Conservation (phyloP, 148 eudicot species). For the Fallopia convolvulus region DNA sequence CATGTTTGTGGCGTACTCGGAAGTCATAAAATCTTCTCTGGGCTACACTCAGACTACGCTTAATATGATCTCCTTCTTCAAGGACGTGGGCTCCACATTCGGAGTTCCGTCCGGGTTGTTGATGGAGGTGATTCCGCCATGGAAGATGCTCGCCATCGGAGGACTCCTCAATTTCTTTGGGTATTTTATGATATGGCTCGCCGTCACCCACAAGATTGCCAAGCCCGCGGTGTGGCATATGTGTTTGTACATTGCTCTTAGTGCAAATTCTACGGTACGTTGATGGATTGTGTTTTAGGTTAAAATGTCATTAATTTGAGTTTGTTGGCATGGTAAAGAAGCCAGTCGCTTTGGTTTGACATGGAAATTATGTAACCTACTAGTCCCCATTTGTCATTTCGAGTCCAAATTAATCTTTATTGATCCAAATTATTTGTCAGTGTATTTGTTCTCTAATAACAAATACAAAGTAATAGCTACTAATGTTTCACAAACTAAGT, state of each 20-base stretch:
- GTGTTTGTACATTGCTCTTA: conserved; percentile 12
- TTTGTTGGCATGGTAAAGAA: no score
- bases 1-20: conserved; percentile 6
- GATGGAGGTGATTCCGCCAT: conserved; percentile 13
- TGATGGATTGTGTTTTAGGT: not conserved
- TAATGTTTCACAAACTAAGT: no score
- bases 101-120: conserved; percentile 4
- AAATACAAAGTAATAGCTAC: no score
- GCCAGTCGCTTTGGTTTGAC: no score
- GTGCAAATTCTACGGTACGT: not conserved
- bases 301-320: no score
- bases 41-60: conserved; percentile 11
- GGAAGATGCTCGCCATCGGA: conserved; percentile 8
- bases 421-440: no score
- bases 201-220: not conserved
- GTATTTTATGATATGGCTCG: conserved; percentile 11
- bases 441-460: no score
- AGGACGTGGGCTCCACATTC: conserved; percentile 9
- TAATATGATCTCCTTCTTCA: conserved; percentile 6
- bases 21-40: not conserved
- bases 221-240: conserved; percentile 11
- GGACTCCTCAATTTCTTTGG: not conserved
- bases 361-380: no score
- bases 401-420: no score
- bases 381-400: no score